A percentile compares a stretch with the other conserved stretches of the same genome.
These are phyloP conservation scores for Leishmania mexicana DNA, from an alignment of 208 protist genomes.

Conservation along the genomic window DNA sequence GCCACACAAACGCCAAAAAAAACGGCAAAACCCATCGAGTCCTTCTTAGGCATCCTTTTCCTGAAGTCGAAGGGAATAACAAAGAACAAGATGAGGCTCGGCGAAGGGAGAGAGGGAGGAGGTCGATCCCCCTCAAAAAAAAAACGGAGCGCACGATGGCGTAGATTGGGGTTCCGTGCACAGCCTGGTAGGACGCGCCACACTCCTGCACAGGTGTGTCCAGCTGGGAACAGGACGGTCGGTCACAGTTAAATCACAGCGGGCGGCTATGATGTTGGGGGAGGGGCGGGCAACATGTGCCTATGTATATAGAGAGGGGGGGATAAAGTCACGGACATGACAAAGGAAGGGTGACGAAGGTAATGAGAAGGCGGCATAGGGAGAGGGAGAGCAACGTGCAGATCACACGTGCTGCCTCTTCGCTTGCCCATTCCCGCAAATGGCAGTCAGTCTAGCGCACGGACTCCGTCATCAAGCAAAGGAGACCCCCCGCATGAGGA, in stretches of 20 bases:
- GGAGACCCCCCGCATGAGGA: not conserved
- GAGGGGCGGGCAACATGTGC: not conserved
- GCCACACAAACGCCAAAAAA: too few species aligned
- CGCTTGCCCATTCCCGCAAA: not conserved
- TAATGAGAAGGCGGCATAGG: not conserved
- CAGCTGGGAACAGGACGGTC: not conserved
- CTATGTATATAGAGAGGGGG: not conserved
- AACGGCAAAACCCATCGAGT: too few species aligned
- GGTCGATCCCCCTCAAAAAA: too few species aligned
- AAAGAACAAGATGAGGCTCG: too few species aligned
- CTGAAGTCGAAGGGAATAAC: too few species aligned
- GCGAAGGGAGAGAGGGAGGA: too few species aligned
- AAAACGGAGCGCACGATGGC: not conserved
- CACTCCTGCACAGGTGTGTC: not conserved
- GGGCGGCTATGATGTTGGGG: not conserved
- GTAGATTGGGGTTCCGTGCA: not conserved
- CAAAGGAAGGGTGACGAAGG: not conserved
- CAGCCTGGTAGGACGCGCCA: not conserved
- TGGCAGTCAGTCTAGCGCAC: not conserved
- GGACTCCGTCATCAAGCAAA: not conserved
- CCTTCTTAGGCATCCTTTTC: too few species aligned
- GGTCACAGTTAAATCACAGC: not conserved
- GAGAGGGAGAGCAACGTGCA: conserved; percentile 10
- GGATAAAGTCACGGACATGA: not conserved
- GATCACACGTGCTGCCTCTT: not conserved